Base-by-base conservation (phyloP, 495 filamentous ascomycete species). In the Penicillium daleae region DNA sequence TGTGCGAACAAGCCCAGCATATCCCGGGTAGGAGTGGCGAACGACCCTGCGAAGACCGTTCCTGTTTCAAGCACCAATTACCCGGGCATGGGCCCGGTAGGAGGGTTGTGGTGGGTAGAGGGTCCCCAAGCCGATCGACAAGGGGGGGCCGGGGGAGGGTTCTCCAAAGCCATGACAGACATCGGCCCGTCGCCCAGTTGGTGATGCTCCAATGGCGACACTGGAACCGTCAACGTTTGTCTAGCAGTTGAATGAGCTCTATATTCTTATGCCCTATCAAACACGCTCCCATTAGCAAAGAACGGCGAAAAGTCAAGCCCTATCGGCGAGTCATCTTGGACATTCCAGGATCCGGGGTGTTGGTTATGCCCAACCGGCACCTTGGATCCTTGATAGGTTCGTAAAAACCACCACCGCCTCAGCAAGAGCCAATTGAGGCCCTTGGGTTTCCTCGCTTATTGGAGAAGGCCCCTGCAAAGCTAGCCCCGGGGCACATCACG, bases 341-440 rank as follows among this genome's bases (percentile, higher is more conserved):
- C 22, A 65, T 59, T 61, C 70, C 70, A 67, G 68, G 68, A 65
- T 65, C 70, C 70, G 64, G 65, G 63, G 52, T 71, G 56, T 61
- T 73, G 70, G 70, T n/a, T n/a, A n/a, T n/a, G 70, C 66, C 70
- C 54, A 68, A 66, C 49, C 60, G 59, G 27, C 50, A 68, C 32
- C 60, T 68, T 73, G 59, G 27, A 44, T 66, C 32, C 60, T 68
- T 73, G 68, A 72, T 66, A 68, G 63, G 67, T 66, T 68, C 59
- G 22, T 61, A 31, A 58, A 51, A 59, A 63, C 17, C 32, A 56
- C 32, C 27, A 21, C 19, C 22, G 31, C 49, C 40, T 8, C 40
- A 44, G 40, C 19, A 22, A 22, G 6, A 21, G 31, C 17, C 21
- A 15, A n/a, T 40, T 37, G 39, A 33, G 26, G 52, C 42, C 19